Conservation (phyloP, 2,329 filamentous ascomycete species). For the Colletotrichum noveboracense region DNA sequence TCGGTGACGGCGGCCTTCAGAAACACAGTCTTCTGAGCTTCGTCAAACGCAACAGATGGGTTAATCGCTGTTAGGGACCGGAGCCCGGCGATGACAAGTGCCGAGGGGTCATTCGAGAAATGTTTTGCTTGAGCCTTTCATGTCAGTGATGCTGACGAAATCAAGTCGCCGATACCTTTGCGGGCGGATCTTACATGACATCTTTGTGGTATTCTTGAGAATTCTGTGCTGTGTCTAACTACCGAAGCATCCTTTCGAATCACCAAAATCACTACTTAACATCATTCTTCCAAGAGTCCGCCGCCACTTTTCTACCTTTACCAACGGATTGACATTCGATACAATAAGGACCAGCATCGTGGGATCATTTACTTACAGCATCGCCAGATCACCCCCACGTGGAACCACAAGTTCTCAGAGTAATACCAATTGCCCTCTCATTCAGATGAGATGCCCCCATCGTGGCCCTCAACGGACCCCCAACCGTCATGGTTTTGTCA, state of each 20-base stretch:
- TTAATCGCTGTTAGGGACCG: conserved; percentile 24
- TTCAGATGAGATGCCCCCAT: neutral
- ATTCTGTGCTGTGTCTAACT: neutral
- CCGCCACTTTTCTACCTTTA: neutral
- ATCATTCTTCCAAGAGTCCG: neutral
- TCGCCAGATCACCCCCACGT: neutral
- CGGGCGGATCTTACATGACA: neutral
- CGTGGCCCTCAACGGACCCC: neutral
- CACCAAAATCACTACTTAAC: neutral
- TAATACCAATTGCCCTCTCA: neutral
- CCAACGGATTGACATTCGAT: neutral
- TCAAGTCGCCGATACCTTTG: neutral
- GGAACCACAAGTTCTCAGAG: neutral
- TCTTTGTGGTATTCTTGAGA: neutral
- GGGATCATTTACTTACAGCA: neutral
- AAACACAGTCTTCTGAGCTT: conserved; percentile 30
- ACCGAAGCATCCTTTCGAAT: neutral
- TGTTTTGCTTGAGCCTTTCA: conserved; percentile 22
- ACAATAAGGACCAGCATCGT: neutral
- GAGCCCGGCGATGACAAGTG: conserved; percentile 27
- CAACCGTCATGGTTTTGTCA: neutral
- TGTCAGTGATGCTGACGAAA: neutral
- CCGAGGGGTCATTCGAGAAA: conserved; percentile 24
- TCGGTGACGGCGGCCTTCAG: neutral
- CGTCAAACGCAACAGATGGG: neutral